Base-by-base conservation (phyloP, 768 basidiomycete genomes). In the Psilocybe cubensis region DNA sequence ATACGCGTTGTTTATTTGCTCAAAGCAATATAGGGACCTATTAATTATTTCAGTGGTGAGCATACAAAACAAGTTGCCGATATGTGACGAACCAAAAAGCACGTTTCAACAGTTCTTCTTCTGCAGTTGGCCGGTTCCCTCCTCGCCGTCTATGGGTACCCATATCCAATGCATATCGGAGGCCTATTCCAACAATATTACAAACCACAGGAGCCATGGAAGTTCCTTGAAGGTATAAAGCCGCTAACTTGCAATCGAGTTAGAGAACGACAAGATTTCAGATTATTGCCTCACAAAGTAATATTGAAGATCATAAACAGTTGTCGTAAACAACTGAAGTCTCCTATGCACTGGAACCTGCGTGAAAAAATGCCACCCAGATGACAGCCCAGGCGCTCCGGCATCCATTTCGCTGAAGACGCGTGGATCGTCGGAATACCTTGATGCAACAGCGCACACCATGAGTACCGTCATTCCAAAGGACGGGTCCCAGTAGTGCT, bases 261-360 rank as follows among this genome's bases (percentile, higher is more conserved):
- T 38, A 53, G 21, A 18, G 31, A 40, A 28, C 49, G 45, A 18
- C 28, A 38, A 44, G 18, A 58, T 78, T 75, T 67, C 74, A 27
- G 23, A 31, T 33, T 38, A 20, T 2, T n/a, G 31, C 67, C 82
- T 57, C 66, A 87, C 86, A 64, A 79, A 78, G 64, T 84, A 85
- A 20, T 78, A 79, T 67, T 95, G 92, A 23, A 95, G 71, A 61
- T 92, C 90, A 65, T 85, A 85, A 53, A 94, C 63, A 5, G 78
- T 75, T 1, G 88, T 82, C 11, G 80, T 78, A 0, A 82, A 76
- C 17, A 87, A 75, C 29, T 89, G 70, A 0, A 77, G 79, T 66
- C 81, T 82, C 56, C 83, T 79, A 53, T 86, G 77, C 59, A 83
- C 77, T 49, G 87, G 82, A 4, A 91, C 82, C 68, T 89, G 86